These are phyloP conservation scores for Cladosporium sphaerospermum DNA, from an alignment of 2,329 filamentous ascomycete species.

Conservation along the genomic window DNA sequence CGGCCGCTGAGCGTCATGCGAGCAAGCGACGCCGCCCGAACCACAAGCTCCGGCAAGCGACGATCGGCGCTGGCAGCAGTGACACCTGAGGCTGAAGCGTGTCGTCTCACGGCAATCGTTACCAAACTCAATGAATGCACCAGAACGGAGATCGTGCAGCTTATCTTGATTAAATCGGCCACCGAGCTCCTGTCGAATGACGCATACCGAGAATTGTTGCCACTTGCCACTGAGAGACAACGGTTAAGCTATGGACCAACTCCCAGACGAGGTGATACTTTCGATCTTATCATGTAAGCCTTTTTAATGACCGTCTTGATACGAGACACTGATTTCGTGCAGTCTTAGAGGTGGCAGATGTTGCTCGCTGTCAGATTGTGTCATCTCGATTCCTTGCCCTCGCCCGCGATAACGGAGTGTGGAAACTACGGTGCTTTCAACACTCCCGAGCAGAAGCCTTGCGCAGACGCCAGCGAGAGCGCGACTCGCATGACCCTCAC, in stretches of 20 bases:
- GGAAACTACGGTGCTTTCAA: constrained; percentile 69
- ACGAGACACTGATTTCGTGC: constrained; percentile 15
- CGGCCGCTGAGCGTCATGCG: constrained; percentile 2
- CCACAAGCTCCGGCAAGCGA: no score
- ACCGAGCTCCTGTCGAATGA: no score
- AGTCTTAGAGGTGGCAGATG: constrained; percentile 60
- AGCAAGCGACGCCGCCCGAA: neutral
- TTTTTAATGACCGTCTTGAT: constrained; percentile 6
- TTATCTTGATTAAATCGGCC: no score
- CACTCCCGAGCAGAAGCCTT: constrained; percentile 59
- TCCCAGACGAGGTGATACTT: constrained; percentile 39
- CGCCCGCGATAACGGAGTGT: constrained; percentile 67
- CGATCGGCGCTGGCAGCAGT: no score
- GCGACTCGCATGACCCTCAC: constrained; percentile 36
- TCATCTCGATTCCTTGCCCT: constrained; percentile 60
- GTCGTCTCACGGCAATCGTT: no score
- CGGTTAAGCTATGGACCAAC: constrained; percentile 20
- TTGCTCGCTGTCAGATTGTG: constrained; percentile 63
- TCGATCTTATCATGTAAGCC: constrained; percentile 38
- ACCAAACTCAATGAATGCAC: no score
- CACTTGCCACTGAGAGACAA: neutral
- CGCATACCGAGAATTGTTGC: neutral
- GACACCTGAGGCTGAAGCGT: no score
- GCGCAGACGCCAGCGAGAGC: constrained; percentile 47
- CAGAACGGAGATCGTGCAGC: no score